Conservation (phyloP, 2,329 filamentous ascomycete genomes). For the Boeremia lycopersici region DNA sequence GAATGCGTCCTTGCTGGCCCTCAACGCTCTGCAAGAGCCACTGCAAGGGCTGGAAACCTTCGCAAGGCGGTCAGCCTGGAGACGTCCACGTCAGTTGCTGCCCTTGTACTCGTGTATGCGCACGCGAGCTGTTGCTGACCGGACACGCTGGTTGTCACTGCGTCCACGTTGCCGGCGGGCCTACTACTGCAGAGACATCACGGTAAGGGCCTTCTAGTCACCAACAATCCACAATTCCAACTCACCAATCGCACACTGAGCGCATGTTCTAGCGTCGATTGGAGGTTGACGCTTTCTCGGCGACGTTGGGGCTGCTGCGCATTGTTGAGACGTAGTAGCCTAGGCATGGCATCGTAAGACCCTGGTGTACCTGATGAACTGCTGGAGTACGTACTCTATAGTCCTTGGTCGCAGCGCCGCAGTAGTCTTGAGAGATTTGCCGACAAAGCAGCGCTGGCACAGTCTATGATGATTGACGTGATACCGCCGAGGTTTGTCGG, state of each 20-base stretch:
- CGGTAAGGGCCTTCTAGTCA: slow-evolving; percentile 5
- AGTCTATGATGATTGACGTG: background rate
- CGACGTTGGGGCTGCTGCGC: slow-evolving; percentile 6
- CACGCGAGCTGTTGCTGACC: slow-evolving; percentile 1
- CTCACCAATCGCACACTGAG: slow-evolving; percentile 2
- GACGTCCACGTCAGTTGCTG: background rate
- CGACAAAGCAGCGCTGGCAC: slow-evolving; percentile 5
- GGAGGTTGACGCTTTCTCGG: slow-evolving; percentile 1
- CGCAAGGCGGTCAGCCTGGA: slow-evolving; percentile 3
- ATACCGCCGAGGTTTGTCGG: background rate
- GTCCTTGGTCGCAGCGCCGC: slow-evolving; percentile 1
- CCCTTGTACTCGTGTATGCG: background rate
- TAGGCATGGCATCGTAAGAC: slow-evolving; percentile 1
- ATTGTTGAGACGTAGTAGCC: background rate
- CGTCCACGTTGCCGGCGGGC: slow-evolving; percentile 5
- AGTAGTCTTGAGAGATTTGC: background rate
- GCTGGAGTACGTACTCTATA: slow-evolving; percentile 1
- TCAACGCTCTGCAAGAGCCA: background rate
- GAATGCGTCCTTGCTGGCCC: background rate
- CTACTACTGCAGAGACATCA: slow-evolving; percentile 8
- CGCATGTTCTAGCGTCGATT: slow-evolving; percentile 7
- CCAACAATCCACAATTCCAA: background rate
- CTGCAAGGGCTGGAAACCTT: background rate
- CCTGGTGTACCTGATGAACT: background rate
- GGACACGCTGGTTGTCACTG: slow-evolving; percentile 3